A percentile compares a stretch with the other conserved stretches of the same genome.
Conservation (phyloP, 2,329 filamentous ascomycete genomes). For the Cylindrodendrum hubeiense region DNA sequence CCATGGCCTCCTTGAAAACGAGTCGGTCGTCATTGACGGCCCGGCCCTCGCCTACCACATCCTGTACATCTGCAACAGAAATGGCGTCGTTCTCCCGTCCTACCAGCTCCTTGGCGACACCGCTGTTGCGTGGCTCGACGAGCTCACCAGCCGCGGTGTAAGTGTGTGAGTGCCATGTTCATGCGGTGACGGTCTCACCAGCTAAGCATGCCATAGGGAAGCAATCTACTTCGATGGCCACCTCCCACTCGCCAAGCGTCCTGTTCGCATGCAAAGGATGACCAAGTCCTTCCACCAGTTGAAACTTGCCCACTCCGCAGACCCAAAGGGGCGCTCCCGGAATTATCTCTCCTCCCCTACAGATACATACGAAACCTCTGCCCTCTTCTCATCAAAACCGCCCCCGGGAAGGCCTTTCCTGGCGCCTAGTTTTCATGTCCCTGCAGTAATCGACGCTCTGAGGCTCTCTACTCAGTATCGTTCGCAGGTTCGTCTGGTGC, state of each 20-base stretch:
- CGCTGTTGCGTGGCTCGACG: constrained; percentile 72
- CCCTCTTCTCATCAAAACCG: constrained; percentile 41
- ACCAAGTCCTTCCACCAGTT: constrained; percentile 69
- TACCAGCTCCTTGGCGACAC: constrained; percentile 73
- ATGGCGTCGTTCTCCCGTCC: constrained; percentile 67
- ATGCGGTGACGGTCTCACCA: background rate
- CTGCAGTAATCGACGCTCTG: constrained; percentile 80
- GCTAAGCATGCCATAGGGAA: constrained; percentile 47
- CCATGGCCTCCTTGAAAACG: constrained; percentile 54
- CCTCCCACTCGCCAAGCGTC: constrained; percentile 76
- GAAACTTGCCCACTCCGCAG: constrained; percentile 56
- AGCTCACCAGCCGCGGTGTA: constrained; percentile 66
- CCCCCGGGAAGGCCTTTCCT: constrained; percentile 51
- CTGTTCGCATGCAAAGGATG: constrained; percentile 71
- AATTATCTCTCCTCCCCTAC: constrained; percentile 33
- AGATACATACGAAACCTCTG: constrained; percentile 20
- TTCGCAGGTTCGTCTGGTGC: constrained; percentile 69
- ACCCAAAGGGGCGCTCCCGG: constrained; percentile 42
- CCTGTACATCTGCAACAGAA: constrained; percentile 66
- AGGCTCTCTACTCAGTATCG: constrained; percentile 56
- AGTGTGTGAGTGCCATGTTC: constrained; percentile 65
- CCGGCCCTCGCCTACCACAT: constrained; percentile 83
- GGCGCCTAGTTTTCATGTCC: constrained; percentile 79
- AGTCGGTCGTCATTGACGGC: constrained; percentile 75
- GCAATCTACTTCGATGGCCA: constrained; percentile 89